Percentiles rank a stretch among this genome's conserved stretches.
Evolutionary conservation across 345 rosid genomes (phyloP).

Genomic region (Triadica sebifera): DNA sequence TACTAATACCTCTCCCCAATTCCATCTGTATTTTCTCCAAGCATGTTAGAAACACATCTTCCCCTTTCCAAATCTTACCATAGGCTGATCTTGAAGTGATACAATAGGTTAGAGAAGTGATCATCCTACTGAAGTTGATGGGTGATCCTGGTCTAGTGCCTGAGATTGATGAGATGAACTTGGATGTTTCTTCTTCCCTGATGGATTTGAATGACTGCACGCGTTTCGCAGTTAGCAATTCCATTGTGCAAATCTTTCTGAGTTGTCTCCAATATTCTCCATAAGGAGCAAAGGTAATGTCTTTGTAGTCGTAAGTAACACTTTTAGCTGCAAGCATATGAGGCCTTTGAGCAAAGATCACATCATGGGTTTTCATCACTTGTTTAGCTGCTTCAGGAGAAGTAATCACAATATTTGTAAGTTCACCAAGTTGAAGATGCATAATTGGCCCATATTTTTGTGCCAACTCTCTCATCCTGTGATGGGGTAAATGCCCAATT

Average conservation of each 20-base stretch:
- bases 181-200: neutral
- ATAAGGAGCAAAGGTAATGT: neutral
- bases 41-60: neutral
- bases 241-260: neutral
- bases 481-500: neutral
- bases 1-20: neutral
- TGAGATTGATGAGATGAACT: neutral
- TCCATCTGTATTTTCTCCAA: neutral
- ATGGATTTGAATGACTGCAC: conserved; percentile 2
- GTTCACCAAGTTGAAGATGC: neutral
- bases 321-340: neutral
- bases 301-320: neutral
- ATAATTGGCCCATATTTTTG: neutral
- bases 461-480: neutral
- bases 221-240: neutral
- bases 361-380: conserved; percentile 9
- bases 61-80: neutral
- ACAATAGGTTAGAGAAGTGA: neutral
- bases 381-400: neutral
- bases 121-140: neutral
- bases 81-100: conserved; percentile 1
- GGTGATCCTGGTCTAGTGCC: neutral
- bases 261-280: conserved; percentile 16
- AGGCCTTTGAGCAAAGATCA: neutral
- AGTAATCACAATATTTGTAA: neutral